Conservation (phyloP, 2,329 filamentous ascomycete species). For the Epichloe scottii region DNA sequence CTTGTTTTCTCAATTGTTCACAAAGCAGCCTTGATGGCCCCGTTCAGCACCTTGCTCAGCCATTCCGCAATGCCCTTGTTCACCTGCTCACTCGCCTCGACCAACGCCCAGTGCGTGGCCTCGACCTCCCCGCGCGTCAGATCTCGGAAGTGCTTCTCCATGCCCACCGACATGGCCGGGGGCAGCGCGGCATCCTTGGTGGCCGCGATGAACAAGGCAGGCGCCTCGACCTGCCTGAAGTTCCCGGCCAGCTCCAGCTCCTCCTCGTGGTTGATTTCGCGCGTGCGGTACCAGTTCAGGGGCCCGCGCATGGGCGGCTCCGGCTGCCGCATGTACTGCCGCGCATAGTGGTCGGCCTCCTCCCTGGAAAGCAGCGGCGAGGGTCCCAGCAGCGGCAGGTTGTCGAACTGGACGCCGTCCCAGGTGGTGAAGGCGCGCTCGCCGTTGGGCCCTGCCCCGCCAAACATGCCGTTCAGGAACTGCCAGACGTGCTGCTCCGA, state of each 20-base stretch:
- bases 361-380: slow-evolving; percentile 50
- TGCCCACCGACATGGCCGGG: slow-evolving; percentile 55
- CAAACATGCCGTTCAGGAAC: slow-evolving; percentile 62
- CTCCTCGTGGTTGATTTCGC: slow-evolving; percentile 62
- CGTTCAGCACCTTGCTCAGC: slow-evolving; percentile 32
- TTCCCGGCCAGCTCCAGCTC: slow-evolving; percentile 51
- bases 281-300: slow-evolving; percentile 78
- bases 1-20: slow-evolving; percentile 1
- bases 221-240: slow-evolving; percentile 41
- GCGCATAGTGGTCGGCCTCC: slow-evolving; percentile 66
- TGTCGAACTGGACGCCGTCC: slow-evolving; percentile 52
- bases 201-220: slow-evolving; percentile 65
- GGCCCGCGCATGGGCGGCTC: slow-evolving; percentile 58
- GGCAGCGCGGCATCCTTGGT: slow-evolving; percentile 60
- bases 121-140: slow-evolving; percentile 54
- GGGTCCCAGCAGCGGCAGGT: slow-evolving; percentile 42
- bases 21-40: slow-evolving; percentile 17
- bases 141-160: slow-evolving; percentile 55
- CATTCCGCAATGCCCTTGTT: slow-evolving; percentile 59
- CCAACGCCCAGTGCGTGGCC: slow-evolving; percentile 71
- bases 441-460: slow-evolving; percentile 45
- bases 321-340: slow-evolving; percentile 51
- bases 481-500: slow-evolving; percentile 51
- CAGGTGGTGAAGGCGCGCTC: slow-evolving; percentile 44
- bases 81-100: slow-evolving; percentile 56